Conservation (phyloP, 345 rosid genomes). For the Carallia brachiata region DNA sequence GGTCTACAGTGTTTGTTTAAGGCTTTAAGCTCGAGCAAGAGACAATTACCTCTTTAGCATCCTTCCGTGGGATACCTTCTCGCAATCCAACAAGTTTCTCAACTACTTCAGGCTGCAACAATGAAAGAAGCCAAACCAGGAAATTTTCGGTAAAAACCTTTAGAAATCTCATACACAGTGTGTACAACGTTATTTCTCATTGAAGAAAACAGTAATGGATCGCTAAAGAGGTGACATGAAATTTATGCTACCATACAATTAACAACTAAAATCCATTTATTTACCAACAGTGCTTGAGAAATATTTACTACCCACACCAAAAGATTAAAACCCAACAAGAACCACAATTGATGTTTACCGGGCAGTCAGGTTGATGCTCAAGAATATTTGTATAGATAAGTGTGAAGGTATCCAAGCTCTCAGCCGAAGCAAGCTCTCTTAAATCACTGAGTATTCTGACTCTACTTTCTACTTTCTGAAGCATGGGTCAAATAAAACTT, state of each 20-base stretch:
- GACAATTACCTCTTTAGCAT: constrained; percentile 84
- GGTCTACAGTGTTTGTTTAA: background rate
- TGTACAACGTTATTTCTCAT: too few species aligned
- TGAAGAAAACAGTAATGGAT: too few species aligned
- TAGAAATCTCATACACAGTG: background rate
- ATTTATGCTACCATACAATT: background rate
- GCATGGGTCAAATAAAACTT: constrained; percentile 19
- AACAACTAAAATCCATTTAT: background rate
- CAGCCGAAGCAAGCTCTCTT: constrained; percentile 98
- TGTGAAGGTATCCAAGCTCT: constrained; percentile 91
- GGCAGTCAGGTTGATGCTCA: constrained; percentile 97
- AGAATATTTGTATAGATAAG: constrained; percentile 92
- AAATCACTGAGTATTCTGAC: constrained; percentile 83
- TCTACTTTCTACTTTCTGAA: constrained; percentile 92
- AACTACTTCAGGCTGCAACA: constrained; percentile 85
- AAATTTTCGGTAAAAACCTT: background rate
- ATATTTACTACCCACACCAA: background rate
- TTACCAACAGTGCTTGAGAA: background rate
- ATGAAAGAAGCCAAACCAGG: background rate
- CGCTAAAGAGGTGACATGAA: too few species aligned
- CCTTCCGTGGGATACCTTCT: constrained; percentile 96
- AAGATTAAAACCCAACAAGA: background rate
- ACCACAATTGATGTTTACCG: constrained; percentile 43
- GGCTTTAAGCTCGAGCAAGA: too few species aligned
- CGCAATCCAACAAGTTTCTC: constrained; percentile 94